These are phyloP conservation scores for Thalassiosira livingstoniorum DNA, from an alignment of 352 stramenopile species.

Conservation along the genomic window DNA sequence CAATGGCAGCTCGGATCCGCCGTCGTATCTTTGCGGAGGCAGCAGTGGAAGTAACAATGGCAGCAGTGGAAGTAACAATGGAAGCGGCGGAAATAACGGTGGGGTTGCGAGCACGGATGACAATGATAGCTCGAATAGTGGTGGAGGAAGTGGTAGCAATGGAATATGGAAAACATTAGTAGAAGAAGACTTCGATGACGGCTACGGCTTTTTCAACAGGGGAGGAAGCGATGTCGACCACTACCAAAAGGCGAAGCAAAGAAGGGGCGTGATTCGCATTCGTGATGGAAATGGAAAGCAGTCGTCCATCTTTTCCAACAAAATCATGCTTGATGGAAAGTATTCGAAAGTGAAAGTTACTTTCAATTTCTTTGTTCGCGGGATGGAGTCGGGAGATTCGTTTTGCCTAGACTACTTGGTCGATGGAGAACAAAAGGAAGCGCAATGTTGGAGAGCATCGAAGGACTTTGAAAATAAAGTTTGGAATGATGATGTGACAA, in stretches of 20 bases:
- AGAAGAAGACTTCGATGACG: background rate
- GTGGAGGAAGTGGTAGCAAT: background rate
- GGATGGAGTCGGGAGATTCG: background rate
- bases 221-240: background rate
- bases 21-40: constrained; percentile 2
- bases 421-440: background rate
- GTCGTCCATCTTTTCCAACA: background rate
- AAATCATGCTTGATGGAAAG: background rate
- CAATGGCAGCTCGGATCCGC: constrained; percentile 24
- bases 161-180: background rate
- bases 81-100: background rate
- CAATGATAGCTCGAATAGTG: background rate
- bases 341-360: background rate
- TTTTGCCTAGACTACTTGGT: background rate
- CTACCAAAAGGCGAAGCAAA: background rate
- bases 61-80: background rate
- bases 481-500: constrained; percentile 13
- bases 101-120: background rate
- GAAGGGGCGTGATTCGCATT: background rate
- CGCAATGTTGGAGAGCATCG: background rate
- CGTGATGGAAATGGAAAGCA: background rate
- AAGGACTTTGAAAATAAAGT: constrained; percentile 23
- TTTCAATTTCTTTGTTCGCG: background rate
- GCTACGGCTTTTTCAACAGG: background rate
- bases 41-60: background rate